phyloP scores from a whole-genome alignment of 176 grass and related monocot species.

The Sorghum bicolor region DNA sequence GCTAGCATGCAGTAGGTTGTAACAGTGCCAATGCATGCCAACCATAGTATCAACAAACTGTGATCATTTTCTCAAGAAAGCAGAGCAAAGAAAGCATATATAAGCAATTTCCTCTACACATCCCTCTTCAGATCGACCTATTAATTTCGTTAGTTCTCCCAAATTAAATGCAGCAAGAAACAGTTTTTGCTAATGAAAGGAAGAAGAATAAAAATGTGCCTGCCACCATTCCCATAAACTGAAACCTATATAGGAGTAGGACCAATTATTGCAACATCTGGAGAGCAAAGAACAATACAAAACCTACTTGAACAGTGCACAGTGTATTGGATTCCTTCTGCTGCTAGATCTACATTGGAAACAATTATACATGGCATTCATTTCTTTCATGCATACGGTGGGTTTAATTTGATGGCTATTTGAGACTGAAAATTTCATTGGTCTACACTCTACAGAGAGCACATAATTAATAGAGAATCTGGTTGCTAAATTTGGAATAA shows the following conservation, averaged over 20 bases:
- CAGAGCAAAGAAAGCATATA: background rate
- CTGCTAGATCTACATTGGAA: slow-evolving; percentile 2
- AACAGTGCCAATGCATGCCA: background rate
- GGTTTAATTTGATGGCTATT: background rate
- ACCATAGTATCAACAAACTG: background rate
- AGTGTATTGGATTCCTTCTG: background rate
- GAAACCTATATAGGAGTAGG: background rate
- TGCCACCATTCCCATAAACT: background rate
- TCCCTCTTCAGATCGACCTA: background rate
- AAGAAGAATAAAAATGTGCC: background rate
- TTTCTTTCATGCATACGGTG: background rate
- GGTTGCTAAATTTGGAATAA: background rate
- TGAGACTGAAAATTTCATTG: background rate
- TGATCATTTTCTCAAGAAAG: background rate
- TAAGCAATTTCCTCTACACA: background rate
- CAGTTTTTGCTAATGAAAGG: background rate
- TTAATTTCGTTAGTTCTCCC: background rate
- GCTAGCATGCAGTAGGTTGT: background rate
- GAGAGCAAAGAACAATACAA: background rate
- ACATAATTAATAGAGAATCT: background rate
- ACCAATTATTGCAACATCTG: background rate
- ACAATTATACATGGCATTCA: background rate
- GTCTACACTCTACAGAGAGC: background rate
- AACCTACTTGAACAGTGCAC: background rate
- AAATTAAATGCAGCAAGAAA: background rate